Evolutionary conservation across 1,284 basidiomycete genomes (phyloP).

Genomic region (Sutorius eximius): DNA sequence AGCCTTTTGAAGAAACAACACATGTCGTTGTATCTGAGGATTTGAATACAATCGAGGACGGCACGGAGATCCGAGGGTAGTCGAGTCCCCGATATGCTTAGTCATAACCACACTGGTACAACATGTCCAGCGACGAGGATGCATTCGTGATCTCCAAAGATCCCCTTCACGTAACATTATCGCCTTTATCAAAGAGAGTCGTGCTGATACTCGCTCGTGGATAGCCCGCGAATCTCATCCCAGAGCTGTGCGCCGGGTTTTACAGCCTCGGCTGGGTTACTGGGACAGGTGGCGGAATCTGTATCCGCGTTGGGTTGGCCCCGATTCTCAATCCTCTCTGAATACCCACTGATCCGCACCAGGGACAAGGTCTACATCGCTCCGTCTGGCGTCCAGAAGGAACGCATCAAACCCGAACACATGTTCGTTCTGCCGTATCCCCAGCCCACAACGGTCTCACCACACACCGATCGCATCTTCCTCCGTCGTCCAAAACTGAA

Average conservation of each 20-base stretch:
- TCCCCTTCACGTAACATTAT: slow-evolving; percentile 47
- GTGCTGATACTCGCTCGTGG: not conserved
- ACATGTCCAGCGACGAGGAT: slow-evolving; percentile 24
- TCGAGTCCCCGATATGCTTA: too few species aligned
- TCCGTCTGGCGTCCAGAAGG: slow-evolving; percentile 87
- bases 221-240: slow-evolving; percentile 82
- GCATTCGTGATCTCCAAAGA: slow-evolving; percentile 36
- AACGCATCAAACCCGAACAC: slow-evolving; percentile 74
- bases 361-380: slow-evolving; percentile 83
- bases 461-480: slow-evolving; percentile 68
- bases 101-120: too few species aligned
- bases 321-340: not conserved
- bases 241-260: slow-evolving; percentile 67
- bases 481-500: slow-evolving; percentile 66
- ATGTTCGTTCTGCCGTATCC: slow-evolving; percentile 86
- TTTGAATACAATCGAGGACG: too few species aligned
- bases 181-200: not conserved
- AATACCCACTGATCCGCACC: not conserved
- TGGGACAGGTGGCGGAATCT: slow-evolving; percentile 65
- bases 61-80: too few species aligned
- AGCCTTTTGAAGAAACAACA: too few species aligned
- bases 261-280: slow-evolving; percentile 67
- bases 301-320: slow-evolving; percentile 65
- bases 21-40: too few species aligned
- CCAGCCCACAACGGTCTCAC: slow-evolving; percentile 55